A percentile compares a stretch with the other conserved stretches of the same genome.
phyloP scores from a whole-genome alignment of 2,329 filamentous ascomycete species.

The Leptographium flavum region DNA sequence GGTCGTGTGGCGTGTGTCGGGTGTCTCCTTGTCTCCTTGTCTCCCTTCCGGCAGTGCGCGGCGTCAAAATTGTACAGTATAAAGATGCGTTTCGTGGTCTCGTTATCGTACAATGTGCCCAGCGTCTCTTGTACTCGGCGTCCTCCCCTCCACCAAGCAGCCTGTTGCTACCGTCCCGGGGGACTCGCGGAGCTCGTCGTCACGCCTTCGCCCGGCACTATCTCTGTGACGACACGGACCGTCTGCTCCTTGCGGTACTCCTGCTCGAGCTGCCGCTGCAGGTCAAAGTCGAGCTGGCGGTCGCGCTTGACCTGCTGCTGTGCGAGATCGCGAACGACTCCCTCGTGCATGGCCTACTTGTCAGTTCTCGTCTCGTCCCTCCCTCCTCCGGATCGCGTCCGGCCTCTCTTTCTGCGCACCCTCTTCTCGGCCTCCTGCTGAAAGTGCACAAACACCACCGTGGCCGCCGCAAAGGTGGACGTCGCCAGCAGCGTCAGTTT shows the following conservation, averaged over 20 bases:
- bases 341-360: conserved; percentile 78
- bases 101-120: background rate
- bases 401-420: conserved; percentile 27
- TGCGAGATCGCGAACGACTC: conserved; percentile 88
- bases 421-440: conserved; percentile 69
- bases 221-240: conserved; percentile 37
- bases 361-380: background rate
- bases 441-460: conserved; percentile 78
- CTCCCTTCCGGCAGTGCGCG: too few relatives aligned
- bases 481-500: conserved; percentile 74
- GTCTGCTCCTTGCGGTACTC: conserved; percentile 84
- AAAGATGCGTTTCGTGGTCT: background rate
- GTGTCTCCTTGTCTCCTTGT: too few relatives aligned
- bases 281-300: conserved; percentile 84
- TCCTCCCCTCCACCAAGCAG: background rate
- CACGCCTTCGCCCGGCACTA: background rate
- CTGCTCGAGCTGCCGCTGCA: conserved; percentile 71
- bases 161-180: background rate
- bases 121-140: too few relatives aligned
- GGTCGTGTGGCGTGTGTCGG: background rate
- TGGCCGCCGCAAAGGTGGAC: conserved; percentile 58
- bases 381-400: background rate
- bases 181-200: conserved; percentile 1
- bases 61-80: too few relatives aligned
- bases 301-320: conserved; percentile 83